Conservation (phyloP, 192 early-diverging fungal genomes). For the Umbelopsis vinacea region DNA sequence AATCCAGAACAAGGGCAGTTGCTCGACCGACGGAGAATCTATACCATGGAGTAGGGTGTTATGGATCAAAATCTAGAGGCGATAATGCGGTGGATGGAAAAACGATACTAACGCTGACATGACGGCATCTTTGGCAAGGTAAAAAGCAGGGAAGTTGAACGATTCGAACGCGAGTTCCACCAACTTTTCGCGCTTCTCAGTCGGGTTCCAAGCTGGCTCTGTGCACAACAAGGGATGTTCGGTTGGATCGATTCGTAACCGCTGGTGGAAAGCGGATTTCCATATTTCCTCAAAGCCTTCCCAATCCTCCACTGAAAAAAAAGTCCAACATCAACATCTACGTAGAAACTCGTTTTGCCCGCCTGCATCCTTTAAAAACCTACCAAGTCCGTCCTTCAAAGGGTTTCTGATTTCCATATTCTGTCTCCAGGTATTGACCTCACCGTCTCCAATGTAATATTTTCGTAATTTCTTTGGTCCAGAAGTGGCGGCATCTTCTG, state of each 20-base stretch:
- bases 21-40: constrained; percentile 89
- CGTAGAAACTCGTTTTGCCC: too few species aligned
- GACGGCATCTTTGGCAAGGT: constrained; percentile 89
- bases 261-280: constrained; percentile 79
- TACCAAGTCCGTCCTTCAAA: constrained; percentile 85
- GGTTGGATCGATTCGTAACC: constrained; percentile 72
- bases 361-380: background rate
- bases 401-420: constrained; percentile 87
- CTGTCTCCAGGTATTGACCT: constrained; percentile 69
- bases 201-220: constrained; percentile 92
- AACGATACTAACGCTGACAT: constrained; percentile 80
- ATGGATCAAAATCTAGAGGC: background rate
- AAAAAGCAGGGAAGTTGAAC: constrained; percentile 92
- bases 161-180: constrained; percentile 95
- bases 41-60: background rate
- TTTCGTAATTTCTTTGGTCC: constrained; percentile 40
- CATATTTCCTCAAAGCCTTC: constrained; percentile 90
- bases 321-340: too few species aligned
- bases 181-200: constrained; percentile 82
- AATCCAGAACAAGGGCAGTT: constrained; percentile 91
- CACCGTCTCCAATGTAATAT: constrained; percentile 75
- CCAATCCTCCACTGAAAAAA: constrained; percentile 91
- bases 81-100: too few species aligned
- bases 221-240: constrained; percentile 93
- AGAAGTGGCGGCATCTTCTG: constrained; percentile 17